phyloP scores from a whole-genome alignment of 495 filamentous ascomycete species.

The Geopyxis carbonaria region DNA sequence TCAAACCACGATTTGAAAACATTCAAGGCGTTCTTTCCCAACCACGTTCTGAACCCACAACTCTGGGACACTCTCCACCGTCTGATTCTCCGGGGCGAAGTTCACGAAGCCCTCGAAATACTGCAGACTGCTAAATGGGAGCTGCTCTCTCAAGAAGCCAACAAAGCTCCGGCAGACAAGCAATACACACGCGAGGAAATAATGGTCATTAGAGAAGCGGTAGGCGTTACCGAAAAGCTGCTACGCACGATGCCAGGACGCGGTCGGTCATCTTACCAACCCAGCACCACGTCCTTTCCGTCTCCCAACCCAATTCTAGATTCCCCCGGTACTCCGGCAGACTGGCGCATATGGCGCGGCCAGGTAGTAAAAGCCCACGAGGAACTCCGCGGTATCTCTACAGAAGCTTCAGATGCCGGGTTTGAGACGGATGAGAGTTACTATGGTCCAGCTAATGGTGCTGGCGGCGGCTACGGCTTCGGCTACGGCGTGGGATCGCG shows the following conservation, averaged over 20 bases:
- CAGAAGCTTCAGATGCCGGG: not conserved
- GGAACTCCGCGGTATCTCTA: constrained; percentile 8
- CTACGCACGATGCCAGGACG: constrained; percentile 12
- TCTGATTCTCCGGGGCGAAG: constrained; percentile 20
- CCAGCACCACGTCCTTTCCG: constrained; percentile 6
- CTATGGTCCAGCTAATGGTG: constrained; percentile 5
- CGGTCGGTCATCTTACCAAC: constrained; percentile 16
- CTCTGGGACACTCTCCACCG: constrained; percentile 18
- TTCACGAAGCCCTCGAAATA: constrained; percentile 15
- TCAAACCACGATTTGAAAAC: constrained; percentile 11
- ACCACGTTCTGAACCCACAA: constrained; percentile 7
- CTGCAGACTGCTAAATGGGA: constrained; percentile 15
- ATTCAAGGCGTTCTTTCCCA: constrained; percentile 18
- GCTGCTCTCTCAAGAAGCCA: constrained; percentile 11
- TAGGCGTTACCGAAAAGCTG: constrained; percentile 1
- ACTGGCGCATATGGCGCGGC: constrained; percentile 26
- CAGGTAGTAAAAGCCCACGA: constrained; percentile 16
- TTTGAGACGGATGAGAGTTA: constrained; percentile 16
- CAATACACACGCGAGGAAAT: constrained; percentile 17
- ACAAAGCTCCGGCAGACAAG: constrained; percentile 9
- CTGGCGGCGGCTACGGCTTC: constrained; percentile 4
- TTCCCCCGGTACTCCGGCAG: constrained; percentile 10
- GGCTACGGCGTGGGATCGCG: not conserved
- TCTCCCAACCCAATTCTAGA: constrained; percentile 1
- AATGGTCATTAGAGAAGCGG: constrained; percentile 11